Evolutionary conservation across 202 grass and related monocot genomes (phyloP), one percentile per base, ranked within the genome.

Genomic region (Brachypodium distachyon): DNA sequence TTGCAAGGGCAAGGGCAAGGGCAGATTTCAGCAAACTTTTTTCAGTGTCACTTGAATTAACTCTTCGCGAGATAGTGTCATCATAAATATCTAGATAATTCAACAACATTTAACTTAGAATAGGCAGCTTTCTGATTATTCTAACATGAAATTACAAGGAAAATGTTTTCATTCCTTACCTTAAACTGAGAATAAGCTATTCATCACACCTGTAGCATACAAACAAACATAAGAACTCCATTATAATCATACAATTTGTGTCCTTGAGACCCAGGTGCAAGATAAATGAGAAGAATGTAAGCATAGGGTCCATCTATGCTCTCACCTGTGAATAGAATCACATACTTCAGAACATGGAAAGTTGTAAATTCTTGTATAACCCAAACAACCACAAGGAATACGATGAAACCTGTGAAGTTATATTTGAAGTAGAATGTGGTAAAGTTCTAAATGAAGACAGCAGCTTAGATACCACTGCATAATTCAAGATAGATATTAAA

Each of bases 11-110:
- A n/a, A n/a, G 91, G 91, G 59, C 96, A 99, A 61, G 96, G 92
- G 78, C 96, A 99, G 34, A 99, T 95, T 82, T 99, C 92, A 79
- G 96, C 96, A 76, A 99, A 96, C n/a, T n/a, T 67, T 99, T 99
- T 84, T 99, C 96, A n/a, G 92, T 92, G 80, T 99, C 96, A 76
- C 96, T 99, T 64, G 92, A 81, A 70, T 99, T n/a, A 71, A 99
- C 92, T 87, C 96, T 99, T 88, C 92, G 81, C 62, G 96, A 99
- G 87, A 99, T 99, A 18, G 88, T 70, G 86, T 99, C 96, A 66
- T 99, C 92, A 81, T 99, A 99, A 56, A 99, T 99, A 86, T 96
- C 96, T 96, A 78, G 31, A 38, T n/a, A 43, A 77, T 37, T 60
- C 34, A 37, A 59, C 32, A 71, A 9, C 16, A 72, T 75, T 70